Conservation (phyloP, 768 basidiomycete species). For the Gloeopeniophorella convolvens region DNA sequence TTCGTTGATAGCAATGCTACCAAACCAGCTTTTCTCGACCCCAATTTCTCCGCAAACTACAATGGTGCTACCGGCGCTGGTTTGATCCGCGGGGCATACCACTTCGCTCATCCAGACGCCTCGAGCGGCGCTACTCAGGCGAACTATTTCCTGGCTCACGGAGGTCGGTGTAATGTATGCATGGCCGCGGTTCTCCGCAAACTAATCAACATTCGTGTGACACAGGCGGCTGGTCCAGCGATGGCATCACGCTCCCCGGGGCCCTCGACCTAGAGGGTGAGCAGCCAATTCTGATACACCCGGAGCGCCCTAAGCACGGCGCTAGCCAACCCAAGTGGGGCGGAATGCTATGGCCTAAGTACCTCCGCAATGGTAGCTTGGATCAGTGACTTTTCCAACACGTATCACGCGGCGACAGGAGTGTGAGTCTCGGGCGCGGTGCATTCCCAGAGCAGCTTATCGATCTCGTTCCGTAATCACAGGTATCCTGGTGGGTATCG, state of each 20-base stretch:
- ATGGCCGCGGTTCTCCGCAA: neutral
- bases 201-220: too few species aligned
- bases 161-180: neutral
- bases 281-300: too few species aligned
- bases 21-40: slow-evolving; percentile 31
- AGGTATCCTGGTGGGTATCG: slow-evolving; percentile 42
- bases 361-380: slow-evolving; percentile 53
- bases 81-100: slow-evolving; percentile 55
- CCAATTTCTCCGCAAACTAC: slow-evolving; percentile 46
- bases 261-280: slow-evolving; percentile 60
- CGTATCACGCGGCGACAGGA: slow-evolving; percentile 43
- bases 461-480: neutral
- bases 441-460: neutral
- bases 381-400: slow-evolving; percentile 55
- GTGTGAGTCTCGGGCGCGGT: slow-evolving; percentile 30
- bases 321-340: slow-evolving; percentile 3
- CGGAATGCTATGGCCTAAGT: slow-evolving; percentile 49
- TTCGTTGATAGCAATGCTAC: slow-evolving; percentile 14
- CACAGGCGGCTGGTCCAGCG: slow-evolving; percentile 45
- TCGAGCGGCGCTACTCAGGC: slow-evolving; percentile 56
- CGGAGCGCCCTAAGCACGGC: neutral
- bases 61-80: slow-evolving; percentile 49
- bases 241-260: slow-evolving; percentile 58
- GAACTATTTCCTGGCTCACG: slow-evolving; percentile 46
- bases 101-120: slow-evolving; percentile 53